A percentile compares a stretch with the other conserved stretches of the same genome.
Evolutionary conservation across 192 early-diverging fungal genomes (phyloP).

Genomic region (Phycomyces nitens): DNA sequence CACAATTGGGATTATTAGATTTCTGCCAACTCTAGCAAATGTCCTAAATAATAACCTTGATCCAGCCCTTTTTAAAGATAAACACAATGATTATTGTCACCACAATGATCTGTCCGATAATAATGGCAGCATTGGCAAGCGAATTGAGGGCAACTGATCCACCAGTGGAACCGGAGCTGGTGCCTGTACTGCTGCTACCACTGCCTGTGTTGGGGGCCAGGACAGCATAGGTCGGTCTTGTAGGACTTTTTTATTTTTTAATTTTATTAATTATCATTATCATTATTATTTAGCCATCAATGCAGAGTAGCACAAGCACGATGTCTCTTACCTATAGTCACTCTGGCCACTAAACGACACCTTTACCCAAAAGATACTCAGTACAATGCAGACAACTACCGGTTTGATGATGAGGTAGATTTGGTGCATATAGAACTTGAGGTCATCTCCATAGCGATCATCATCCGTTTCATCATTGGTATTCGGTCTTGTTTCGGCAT

Average conservation of each 20-base stretch:
- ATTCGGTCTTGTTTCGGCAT: conserved; percentile 29
- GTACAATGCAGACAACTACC: conserved; percentile 70
- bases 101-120: conserved; percentile 74
- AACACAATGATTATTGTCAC: conserved; percentile 75
- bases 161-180: neutral
- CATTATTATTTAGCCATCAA: too few species aligned
- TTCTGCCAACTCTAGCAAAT: too few species aligned
- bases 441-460: conserved; percentile 57
- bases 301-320: too few species aligned
- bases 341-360: conserved; percentile 54
- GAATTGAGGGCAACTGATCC: conserved; percentile 31
- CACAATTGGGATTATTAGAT: too few species aligned
- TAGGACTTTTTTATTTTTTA: conserved; percentile 7
- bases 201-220: neutral
- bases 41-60: conserved; percentile 75
- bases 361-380: conserved; percentile 85
- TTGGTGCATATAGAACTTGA: conserved; percentile 78
- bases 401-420: conserved; percentile 81
- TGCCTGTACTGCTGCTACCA: neutral
- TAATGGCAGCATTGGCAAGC: conserved; percentile 60
- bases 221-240: conserved; percentile 14
- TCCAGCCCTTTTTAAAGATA: conserved; percentile 72
- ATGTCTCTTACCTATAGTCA: conserved; percentile 38
- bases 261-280: neutral
- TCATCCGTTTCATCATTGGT: conserved; percentile 30